Percentiles rank a stretch among this genome's conserved stretches.
Evolutionary conservation across 2,329 filamentous ascomycete genomes (phyloP).

Genomic region (Neoarthrinium moseri): DNA sequence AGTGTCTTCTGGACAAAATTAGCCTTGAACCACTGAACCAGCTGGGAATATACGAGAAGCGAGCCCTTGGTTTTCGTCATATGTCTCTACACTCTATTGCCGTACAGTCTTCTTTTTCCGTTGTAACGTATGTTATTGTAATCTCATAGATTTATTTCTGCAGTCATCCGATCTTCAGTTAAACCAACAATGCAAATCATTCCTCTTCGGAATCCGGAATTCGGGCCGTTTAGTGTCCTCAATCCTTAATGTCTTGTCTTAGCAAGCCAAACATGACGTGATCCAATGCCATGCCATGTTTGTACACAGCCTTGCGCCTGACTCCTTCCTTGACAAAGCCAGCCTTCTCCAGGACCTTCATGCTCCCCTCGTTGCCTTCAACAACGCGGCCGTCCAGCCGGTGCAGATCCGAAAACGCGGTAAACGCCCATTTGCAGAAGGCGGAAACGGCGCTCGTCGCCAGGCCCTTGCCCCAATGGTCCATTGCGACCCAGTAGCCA

Average conservation of each 20-base stretch:
- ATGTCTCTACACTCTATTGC: too few relatives aligned
- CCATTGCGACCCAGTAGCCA: slow-evolving; percentile 46
- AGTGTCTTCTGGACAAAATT: too few relatives aligned
- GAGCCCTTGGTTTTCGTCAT: too few relatives aligned
- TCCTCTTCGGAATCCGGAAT: too few relatives aligned
- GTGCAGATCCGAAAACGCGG: slow-evolving; percentile 35
- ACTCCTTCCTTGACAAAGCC: slow-evolving; percentile 45
- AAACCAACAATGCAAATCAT: too few relatives aligned
- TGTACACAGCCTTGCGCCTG: slow-evolving; percentile 38
- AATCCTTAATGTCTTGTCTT: slow-evolving; percentile 28
- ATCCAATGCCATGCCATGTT: slow-evolving; percentile 39
- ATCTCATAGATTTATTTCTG: too few relatives aligned
- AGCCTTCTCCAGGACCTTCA: slow-evolving; percentile 37
- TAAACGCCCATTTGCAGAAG: slow-evolving; percentile 44
- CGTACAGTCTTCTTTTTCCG: too few relatives aligned
- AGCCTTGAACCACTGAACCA: too few relatives aligned
- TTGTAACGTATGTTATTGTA: too few relatives aligned
- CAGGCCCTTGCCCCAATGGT: slow-evolving; percentile 45
- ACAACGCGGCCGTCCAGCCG: slow-evolving; percentile 40
- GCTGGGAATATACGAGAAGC: too few relatives aligned
- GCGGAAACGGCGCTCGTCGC: slow-evolving; percentile 36
- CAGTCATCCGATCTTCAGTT: too few relatives aligned
- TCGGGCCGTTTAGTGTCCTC: too few relatives aligned
- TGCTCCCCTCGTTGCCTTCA: slow-evolving; percentile 39
- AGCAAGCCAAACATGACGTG: slow-evolving; percentile 36